Base-by-base conservation (phyloP, 768 basidiomycete genomes). In the Termitomyces sp. region DNA sequence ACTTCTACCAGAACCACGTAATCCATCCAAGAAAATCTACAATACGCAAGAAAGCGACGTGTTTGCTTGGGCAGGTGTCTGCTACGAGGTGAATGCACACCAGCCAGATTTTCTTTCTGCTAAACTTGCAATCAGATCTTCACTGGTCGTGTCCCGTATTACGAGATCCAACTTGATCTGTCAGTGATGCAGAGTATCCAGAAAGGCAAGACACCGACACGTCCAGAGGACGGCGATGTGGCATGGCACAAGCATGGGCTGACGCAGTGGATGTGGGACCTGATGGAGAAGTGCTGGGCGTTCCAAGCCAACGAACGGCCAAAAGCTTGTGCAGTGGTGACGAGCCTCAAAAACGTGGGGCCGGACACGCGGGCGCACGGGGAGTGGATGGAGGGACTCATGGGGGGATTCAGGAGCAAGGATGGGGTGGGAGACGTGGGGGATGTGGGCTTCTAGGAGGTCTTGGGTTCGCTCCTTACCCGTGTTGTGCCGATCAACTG, bases 31-130 rank as follows among this genome's bases (percentile, higher is more conserved):
- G 6, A 33, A 22, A 12, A 28, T 5, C 5, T 7, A 49, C 28
- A 56, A 56, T 16, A 56, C 34, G 1, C 49, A 39, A 31, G 55
- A 29, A 18, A 56, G 55, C 13, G 55, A 56, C 5, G 55, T 56
- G 20, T 56, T 56, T 49, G 55, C 55, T 0, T 56, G 55, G 55
- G 55, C 37, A 10, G 2, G 13, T 7, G 20, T 56, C 6, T 56
- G 55, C 33, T 56, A 56, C 7, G 55, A 56, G 55, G 55, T 56
- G 37, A 8, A 16, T 36, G 12, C 16, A 9, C 5, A 15, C 22
- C 13, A 24, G 22, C 20, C 24, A 22, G 5, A 12, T 29, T 5
- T n/a, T 22, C n/a, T n/a, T 28, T 3, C 37, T 12, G 3, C 9
- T 47, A 28, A 5, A 29, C 4, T 4, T 13, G 26, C 29, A 3